Evolutionary conservation across 768 basidiomycete genomes (phyloP).

Genomic region (Naematelia aurantialba): DNA sequence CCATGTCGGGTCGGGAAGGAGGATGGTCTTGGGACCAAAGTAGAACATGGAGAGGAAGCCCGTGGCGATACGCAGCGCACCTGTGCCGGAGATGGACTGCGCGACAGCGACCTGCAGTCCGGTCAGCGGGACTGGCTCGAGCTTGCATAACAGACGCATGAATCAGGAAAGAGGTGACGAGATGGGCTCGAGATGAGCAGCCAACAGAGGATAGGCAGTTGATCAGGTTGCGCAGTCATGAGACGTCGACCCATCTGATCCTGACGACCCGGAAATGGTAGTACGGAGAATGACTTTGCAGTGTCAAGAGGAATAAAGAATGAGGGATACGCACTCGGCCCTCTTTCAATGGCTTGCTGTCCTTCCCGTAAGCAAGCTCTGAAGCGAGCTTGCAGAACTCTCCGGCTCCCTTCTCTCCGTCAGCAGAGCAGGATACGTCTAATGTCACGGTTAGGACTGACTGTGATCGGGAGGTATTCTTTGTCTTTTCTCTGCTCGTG

Average conservation of each 20-base stretch:
- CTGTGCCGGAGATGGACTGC: conserved; percentile 96
- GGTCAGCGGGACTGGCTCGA: too few relatives aligned
- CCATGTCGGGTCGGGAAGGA: conserved; percentile 92
- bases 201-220: too few relatives aligned
- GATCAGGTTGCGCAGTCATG: too few relatives aligned
- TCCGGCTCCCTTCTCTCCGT: conserved; percentile 58
- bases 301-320: not conserved
- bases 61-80: conserved; percentile 91
- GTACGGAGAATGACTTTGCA: too few relatives aligned
- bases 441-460: conserved; percentile 11
- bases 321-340: conserved; percentile 56
- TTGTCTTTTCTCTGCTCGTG: conserved; percentile 71
- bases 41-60: conserved; percentile 87
- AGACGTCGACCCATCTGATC: too few relatives aligned
- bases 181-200: too few relatives aligned
- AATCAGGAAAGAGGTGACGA: too few relatives aligned
- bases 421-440: not conserved
- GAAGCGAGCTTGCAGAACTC: conserved; percentile 80
- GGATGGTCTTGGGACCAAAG: conserved; percentile 64
- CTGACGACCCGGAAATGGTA: too few relatives aligned
- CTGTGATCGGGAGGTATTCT: conserved; percentile 91
- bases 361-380: conserved; percentile 78
- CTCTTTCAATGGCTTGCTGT: conserved; percentile 66
- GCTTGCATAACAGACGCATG: too few relatives aligned
- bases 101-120: conserved; percentile 67